Base-by-base conservation (phyloP, 2,329 filamentous ascomycete genomes). In the Apiospora kogelbergensis region DNA sequence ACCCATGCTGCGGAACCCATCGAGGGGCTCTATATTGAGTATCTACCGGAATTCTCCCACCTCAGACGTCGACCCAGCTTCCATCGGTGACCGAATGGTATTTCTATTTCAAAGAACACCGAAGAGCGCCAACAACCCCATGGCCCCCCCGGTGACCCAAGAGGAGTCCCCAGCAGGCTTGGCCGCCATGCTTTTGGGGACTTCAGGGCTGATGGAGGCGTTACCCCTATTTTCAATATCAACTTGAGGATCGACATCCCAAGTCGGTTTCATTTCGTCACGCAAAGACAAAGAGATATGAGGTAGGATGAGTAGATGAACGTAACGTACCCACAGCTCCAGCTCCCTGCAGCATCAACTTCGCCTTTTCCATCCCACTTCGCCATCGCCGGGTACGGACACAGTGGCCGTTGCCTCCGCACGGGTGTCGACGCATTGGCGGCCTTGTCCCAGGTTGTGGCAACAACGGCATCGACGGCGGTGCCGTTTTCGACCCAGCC, bases 351-450 rank as follows among this genome's bases (percentile, higher is more conserved):
- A 11, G 75, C 67, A 45, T 79, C 74, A 10, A 76, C 70, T 70
- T 82, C 77, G 1, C 80, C 80, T 3, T 24, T 48, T 7, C 78
- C 78, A 24, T 77, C 73, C 74, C 79, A 83, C 75, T n/a, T 77
- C 71, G 79, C 75, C 66, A 77, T 75, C 66, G 74, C 70, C 11
- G 80, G 79, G 67, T 80, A 82, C 26, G 79, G 77, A 73, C 86
- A 88, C 66, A 88, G 74, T 6, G 81, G 81, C 44, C 85, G 79
- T 72, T 82, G 81, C 64, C 82, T 82, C 63, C 81, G 71, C 0
- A 87, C 77, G 0, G 80, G 84, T 1, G 76, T 75, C 13, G 74
- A 72, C 15, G 72, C 65, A 24, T 79, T 73, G 4, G 67, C 72
- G 24, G 71, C 40, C 15, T 70, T 69, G 1, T 73, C 74, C 77